Evolutionary conservation across 73 alveolate species (phyloP).

Genomic region (Paramecium caudatum): DNA sequence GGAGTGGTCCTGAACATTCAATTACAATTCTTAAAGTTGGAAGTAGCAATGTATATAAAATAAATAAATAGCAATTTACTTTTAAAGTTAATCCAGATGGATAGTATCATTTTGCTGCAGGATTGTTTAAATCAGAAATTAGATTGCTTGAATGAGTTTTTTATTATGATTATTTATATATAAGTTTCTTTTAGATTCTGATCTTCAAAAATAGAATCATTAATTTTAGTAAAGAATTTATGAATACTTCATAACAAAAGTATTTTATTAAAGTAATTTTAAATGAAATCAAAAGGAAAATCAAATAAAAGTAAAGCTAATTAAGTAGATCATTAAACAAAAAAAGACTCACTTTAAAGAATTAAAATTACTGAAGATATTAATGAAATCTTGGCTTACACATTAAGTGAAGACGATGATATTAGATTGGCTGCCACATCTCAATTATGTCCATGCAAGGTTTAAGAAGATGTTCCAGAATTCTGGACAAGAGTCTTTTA

Average conservation of each 20-base stretch:
- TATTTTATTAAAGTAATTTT: neutral
- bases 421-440: constrained; percentile 75
- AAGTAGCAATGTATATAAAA: constrained; percentile 25
- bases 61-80: neutral
- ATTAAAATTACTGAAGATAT: constrained; percentile 69
- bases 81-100: constrained; percentile 61
- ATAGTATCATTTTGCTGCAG: constrained; percentile 55
- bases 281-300: constrained; percentile 40
- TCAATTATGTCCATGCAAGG: constrained; percentile 90
- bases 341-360: constrained; percentile 66
- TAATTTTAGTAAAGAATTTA: constrained; percentile 29
- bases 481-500: constrained; percentile 90
- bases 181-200: no score
- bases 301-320: neutral
- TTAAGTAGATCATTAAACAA: constrained; percentile 36
- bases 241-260: neutral
- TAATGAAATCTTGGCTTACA: constrained; percentile 67
- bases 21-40: constrained; percentile 53
- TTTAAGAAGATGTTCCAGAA: constrained; percentile 80
- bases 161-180: no score
- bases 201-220: no score
- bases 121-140: constrained; percentile 37
- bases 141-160: constrained; percentile 41
- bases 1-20: constrained; percentile 60
- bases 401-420: constrained; percentile 71